These are phyloP conservation scores for Tetracentron sinense DNA, from an alignment of 164 flowering plant genomes.

Conservation along the genomic window DNA sequence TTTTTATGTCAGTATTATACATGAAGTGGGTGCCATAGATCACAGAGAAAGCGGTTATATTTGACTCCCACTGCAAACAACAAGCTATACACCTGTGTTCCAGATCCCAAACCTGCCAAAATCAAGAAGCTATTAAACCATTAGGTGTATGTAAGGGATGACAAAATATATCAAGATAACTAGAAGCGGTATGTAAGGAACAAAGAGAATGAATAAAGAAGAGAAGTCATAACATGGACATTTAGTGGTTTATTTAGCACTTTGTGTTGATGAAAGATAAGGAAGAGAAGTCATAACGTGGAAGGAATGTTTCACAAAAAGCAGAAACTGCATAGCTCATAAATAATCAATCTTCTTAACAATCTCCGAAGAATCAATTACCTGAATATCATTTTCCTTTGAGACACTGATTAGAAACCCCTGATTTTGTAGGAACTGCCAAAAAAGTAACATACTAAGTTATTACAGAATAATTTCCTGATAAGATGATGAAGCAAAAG, in stretches of 20 bases:
- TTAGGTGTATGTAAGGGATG: not conserved
- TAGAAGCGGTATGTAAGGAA: not conserved
- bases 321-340: not conserved
- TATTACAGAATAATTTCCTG: not conserved
- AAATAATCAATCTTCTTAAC: no score
- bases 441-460: not conserved
- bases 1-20: slow-evolving; percentile 36
- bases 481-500: not conserved
- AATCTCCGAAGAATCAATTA: no score
- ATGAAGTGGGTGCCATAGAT: slow-evolving; percentile 65
- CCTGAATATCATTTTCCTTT: slow-evolving; percentile 87
- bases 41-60: slow-evolving; percentile 77
- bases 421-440: slow-evolving; percentile 82
- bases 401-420: slow-evolving; percentile 76
- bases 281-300: not conserved
- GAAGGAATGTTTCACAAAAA: slow-evolving; percentile 1
- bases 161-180: no score
- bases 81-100: slow-evolving; percentile 45
- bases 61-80: slow-evolving; percentile 69
- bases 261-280: not conserved
- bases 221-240: not conserved
- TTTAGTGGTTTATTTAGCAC: no score
- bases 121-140: not conserved
- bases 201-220: not conserved
- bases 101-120: slow-evolving; percentile 80